Conservation (phyloP, 2,329 filamentous ascomycete species). For the Tolypocladium tropicale region DNA sequence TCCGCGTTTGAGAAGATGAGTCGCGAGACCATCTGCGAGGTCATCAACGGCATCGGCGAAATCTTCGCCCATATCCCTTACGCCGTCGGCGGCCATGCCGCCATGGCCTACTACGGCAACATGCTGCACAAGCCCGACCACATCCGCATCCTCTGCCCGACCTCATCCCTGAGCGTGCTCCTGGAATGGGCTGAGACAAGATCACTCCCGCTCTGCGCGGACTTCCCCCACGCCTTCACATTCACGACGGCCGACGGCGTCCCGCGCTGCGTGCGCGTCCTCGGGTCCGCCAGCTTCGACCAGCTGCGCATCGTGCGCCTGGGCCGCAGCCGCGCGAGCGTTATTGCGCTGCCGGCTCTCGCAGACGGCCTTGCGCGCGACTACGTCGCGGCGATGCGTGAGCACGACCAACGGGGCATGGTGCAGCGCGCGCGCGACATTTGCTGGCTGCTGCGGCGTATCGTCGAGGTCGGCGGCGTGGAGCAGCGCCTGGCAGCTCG, state of each 20-base stretch:
- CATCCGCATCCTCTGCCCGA: constrained; percentile 31
- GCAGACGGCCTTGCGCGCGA: constrained; percentile 22
- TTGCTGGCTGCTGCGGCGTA: constrained; percentile 22
- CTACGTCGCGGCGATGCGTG: constrained; percentile 18
- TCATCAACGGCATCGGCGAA: constrained; percentile 28
- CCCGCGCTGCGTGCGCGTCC: constrained; percentile 24
- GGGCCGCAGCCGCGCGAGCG: constrained; percentile 8
- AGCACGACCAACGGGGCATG: constrained; percentile 5
- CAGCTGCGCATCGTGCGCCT: constrained; percentile 12
- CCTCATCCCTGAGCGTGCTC: constrained; percentile 22
- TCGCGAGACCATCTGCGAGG: constrained; percentile 19
- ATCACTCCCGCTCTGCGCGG: constrained; percentile 17
- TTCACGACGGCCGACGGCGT: constrained; percentile 19
- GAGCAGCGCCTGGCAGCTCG: constrained; percentile 11
- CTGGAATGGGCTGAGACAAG: constrained; percentile 27
- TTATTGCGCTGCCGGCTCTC: constrained; percentile 24
- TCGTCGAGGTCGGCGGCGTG: constrained; percentile 9
- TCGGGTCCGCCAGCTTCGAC: constrained; percentile 21
- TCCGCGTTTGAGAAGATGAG: constrained; percentile 10
- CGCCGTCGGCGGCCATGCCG: constrained; percentile 33
- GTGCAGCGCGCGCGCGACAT: constrained; percentile 18
- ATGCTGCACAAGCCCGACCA: constrained; percentile 14
- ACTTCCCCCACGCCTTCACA: constrained; percentile 22
- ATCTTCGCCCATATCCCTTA: constrained; percentile 34
- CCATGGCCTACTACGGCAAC: constrained; percentile 34